Conservation (phyloP, 2,329 filamentous ascomycete genomes). For the Exophiala aquamarina region DNA sequence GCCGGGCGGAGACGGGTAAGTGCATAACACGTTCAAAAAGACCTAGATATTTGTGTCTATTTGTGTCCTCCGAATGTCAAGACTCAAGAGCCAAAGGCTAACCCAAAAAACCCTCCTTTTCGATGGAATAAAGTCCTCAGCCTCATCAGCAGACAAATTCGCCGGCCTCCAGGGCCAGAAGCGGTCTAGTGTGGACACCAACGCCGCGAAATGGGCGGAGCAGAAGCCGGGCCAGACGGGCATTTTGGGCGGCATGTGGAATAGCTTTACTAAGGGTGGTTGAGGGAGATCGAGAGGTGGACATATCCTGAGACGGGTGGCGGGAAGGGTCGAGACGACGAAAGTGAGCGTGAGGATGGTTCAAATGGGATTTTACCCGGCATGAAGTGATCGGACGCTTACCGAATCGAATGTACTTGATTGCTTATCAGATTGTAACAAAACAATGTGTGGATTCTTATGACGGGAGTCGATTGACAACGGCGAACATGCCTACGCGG, state of each 20-base stretch:
- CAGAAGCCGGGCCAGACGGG: conserved; percentile 24
- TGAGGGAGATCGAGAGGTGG: too few relatives aligned
- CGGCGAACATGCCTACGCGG: too few relatives aligned
- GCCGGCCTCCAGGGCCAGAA: conserved; percentile 23
- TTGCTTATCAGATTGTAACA: too few relatives aligned
- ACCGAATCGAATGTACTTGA: too few relatives aligned
- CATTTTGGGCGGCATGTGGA: conserved; percentile 27
- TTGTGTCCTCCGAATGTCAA: background rate
- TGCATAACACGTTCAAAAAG: background rate
- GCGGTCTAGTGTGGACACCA: conserved; percentile 22
- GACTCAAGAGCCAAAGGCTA: background rate
- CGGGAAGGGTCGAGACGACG: too few relatives aligned
- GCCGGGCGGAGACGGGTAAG: conserved; percentile 26
- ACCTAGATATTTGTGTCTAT: background rate
- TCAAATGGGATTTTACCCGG: too few relatives aligned
- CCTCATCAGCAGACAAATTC: conserved; percentile 23
- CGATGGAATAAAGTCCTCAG: background rate
- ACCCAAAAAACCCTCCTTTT: background rate
- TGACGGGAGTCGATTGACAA: too few relatives aligned
- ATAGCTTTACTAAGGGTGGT: conserved; percentile 32
- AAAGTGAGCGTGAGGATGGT: too few relatives aligned
- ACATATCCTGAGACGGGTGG: too few relatives aligned
- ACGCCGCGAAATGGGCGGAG: conserved; percentile 19
- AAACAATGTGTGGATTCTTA: too few relatives aligned
- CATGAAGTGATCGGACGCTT: too few relatives aligned